phyloP scores from a whole-genome alignment of 768 basidiomycete species.

The Rubroboletus satanas region DNA sequence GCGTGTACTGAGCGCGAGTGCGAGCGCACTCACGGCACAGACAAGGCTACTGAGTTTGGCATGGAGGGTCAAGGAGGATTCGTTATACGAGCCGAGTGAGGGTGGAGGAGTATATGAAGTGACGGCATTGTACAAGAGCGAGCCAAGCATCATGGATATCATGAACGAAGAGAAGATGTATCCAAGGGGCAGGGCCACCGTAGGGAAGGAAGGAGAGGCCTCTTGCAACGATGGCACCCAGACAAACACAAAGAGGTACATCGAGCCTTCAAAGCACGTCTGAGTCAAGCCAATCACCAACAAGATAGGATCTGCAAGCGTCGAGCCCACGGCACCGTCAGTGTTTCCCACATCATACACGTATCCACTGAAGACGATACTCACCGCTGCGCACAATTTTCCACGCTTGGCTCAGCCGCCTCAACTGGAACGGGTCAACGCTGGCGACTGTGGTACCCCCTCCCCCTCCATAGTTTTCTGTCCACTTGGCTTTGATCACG shows the following conservation, averaged over 20 bases:
- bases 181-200: constrained; percentile 56
- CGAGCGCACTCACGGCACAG: constrained; percentile 54
- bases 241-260: constrained; percentile 82
- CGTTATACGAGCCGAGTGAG: constrained; percentile 18
- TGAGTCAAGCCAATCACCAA: constrained; percentile 67
- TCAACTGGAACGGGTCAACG: constrained; percentile 47
- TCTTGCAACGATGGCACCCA: constrained; percentile 80
- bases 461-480: constrained; percentile 63
- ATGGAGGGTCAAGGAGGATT: constrained; percentile 52
- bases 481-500: constrained; percentile 57
- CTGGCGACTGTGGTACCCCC: constrained; percentile 23
- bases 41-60: constrained; percentile 64
- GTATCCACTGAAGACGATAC: background rate
- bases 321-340: background rate
- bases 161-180: constrained; percentile 81
- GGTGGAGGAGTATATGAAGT: constrained; percentile 31
- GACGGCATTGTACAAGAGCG: constrained; percentile 60
- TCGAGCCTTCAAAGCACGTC: constrained; percentile 80
- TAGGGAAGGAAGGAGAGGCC: constrained; percentile 36
- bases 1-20: constrained; percentile 49
- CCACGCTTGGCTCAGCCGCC: constrained; percentile 53
- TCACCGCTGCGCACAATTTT: constrained; percentile 51
- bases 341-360: background rate
- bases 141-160: constrained; percentile 80
- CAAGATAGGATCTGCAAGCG: constrained; percentile 50